phyloP scores from a whole-genome alignment of 2,329 filamentous ascomycete genomes.

The Podosphaera aphanis region DNA sequence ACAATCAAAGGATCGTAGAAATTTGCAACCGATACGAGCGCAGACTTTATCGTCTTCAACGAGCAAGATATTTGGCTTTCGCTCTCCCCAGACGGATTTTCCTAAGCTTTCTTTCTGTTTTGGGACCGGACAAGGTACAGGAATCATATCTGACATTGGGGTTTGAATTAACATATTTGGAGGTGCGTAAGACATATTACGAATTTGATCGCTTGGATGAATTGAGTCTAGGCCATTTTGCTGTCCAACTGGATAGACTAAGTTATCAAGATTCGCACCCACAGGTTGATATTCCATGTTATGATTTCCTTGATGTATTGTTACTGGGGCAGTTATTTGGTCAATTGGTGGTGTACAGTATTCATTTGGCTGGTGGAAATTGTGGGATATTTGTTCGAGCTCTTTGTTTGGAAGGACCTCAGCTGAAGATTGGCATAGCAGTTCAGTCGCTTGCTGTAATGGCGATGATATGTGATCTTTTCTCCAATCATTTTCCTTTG shows the following conservation, averaged over 20 bases:
- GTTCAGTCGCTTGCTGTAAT: slow-evolving; percentile 41
- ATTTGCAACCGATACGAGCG: slow-evolving; percentile 43
- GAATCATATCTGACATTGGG: slow-evolving; percentile 22
- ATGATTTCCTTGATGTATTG: slow-evolving; percentile 21
- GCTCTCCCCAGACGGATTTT: slow-evolving; percentile 31
- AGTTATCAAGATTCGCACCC: slow-evolving; percentile 36
- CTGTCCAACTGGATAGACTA: slow-evolving; percentile 79
- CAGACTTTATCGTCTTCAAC: slow-evolving; percentile 64
- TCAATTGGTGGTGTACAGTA: slow-evolving; percentile 15
- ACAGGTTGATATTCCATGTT: slow-evolving; percentile 18
- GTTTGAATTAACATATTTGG: slow-evolving; percentile 30
- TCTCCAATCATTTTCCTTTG: slow-evolving; percentile 4
- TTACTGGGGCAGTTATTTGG: slow-evolving; percentile 9
- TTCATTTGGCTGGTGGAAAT: slow-evolving; percentile 12
- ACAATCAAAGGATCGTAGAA: slow-evolving; percentile 40
- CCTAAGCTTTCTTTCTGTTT: slow-evolving; percentile 15
- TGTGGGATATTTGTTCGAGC: slow-evolving; percentile 35
- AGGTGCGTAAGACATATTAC: slow-evolving; percentile 75
- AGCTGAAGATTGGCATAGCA: slow-evolving; percentile 39
- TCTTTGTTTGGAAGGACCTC: slow-evolving; percentile 41
- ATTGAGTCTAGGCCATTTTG: slow-evolving; percentile 87
- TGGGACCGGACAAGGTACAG: slow-evolving; percentile 19
- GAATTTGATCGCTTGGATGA: slow-evolving; percentile 78
- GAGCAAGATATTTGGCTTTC: slow-evolving; percentile 59
- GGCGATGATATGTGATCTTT: slow-evolving; percentile 45